Conservation (phyloP, 768 basidiomycete genomes). For the Rickenella mellea region DNA sequence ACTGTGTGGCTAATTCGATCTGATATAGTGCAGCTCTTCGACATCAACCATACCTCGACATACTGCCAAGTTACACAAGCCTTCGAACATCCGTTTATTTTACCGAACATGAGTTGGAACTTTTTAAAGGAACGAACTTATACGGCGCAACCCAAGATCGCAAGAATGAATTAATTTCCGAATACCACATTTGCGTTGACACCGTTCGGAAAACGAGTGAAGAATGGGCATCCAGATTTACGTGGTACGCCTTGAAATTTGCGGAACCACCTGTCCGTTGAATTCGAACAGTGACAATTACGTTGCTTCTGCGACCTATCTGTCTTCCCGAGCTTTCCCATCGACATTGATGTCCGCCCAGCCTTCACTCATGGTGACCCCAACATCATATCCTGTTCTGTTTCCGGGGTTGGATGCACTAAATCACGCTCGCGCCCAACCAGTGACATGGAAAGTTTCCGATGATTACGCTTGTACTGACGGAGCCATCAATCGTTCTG, state of each 20-base stretch:
- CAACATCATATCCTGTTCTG: constrained; percentile 62
- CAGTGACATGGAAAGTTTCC: constrained; percentile 74
- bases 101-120: constrained; percentile 44
- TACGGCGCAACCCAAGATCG: constrained; percentile 70
- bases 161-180: constrained; percentile 44
- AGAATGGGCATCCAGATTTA: constrained; percentile 42
- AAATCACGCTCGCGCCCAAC: constrained; percentile 74
- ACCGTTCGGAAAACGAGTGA: constrained; percentile 25
- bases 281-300: constrained; percentile 52
- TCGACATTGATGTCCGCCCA: constrained; percentile 61
- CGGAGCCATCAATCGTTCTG: constrained; percentile 5
- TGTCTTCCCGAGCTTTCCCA: constrained; percentile 87
- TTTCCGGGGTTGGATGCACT: constrained; percentile 82
- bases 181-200: constrained; percentile 50
- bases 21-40: constrained; percentile 10
- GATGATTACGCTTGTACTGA: constrained; percentile 16
- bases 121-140: constrained; percentile 73
- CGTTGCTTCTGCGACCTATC: constrained; percentile 60
- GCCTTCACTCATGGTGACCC: constrained; percentile 41
- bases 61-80: constrained; percentile 46
- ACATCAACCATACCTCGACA: constrained; percentile 57
- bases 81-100: constrained; percentile 74
- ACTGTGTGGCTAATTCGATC: neutral
- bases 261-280: constrained; percentile 3
- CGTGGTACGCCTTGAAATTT: constrained; percentile 41